Evolutionary conservation across 208 protist species (phyloP).

Genomic region (Acanthamoeba royreba): DNA sequence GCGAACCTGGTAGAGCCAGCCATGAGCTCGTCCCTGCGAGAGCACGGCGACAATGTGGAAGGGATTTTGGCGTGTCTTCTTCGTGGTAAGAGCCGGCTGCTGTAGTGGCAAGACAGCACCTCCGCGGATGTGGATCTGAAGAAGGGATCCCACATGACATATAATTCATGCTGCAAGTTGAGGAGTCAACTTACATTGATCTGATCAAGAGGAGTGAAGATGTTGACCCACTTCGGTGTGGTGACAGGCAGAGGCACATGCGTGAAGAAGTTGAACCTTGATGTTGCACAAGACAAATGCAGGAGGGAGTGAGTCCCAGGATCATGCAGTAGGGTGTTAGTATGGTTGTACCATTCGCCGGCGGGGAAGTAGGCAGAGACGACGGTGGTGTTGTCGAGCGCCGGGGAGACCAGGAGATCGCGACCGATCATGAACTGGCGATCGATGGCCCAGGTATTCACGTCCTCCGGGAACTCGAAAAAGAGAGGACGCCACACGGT

Average conservation of each 20-base stretch:
- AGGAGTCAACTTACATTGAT: constrained; percentile 26
- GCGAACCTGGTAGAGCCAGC: background rate
- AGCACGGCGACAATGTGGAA: background rate
- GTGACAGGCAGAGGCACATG: background rate
- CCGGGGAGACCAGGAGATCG: constrained; percentile 58
- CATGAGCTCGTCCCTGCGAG: background rate
- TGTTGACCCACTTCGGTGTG: background rate
- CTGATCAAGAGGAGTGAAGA: constrained; percentile 10
- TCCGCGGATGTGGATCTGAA: constrained; percentile 12
- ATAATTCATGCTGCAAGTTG: background rate
- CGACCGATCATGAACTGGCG: constrained; percentile 79
- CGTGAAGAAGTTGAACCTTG: background rate
- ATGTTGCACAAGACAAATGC: background rate
- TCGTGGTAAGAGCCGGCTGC: constrained; percentile 25
- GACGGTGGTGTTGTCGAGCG: constrained; percentile 52
- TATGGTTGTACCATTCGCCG: constrained; percentile 79
- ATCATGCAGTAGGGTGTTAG: background rate
- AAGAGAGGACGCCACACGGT: constrained; percentile 78
- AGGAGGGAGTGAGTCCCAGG: background rate
- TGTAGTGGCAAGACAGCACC: background rate
- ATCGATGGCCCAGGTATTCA: constrained; percentile 63
- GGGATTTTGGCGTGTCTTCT: background rate
- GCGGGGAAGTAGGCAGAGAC: constrained; percentile 78
- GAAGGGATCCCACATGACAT: background rate
- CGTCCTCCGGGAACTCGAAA: constrained; percentile 79